Evolutionary conservation across 345 rosid genomes (phyloP).

Genomic region (Euphorbia lathyris): DNA sequence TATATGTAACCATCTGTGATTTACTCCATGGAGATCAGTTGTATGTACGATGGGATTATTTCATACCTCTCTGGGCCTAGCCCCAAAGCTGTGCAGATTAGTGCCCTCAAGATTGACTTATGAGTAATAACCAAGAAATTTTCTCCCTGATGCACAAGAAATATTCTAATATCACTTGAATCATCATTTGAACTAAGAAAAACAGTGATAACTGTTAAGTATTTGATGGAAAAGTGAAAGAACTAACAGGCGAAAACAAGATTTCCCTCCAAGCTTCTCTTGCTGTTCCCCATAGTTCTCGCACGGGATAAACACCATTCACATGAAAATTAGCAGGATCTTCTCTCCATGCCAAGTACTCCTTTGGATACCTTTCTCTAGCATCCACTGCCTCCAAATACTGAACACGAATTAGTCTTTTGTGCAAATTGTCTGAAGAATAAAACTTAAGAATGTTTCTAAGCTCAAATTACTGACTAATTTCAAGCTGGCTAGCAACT

Average conservation of each 20-base stretch:
- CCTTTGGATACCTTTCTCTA: conserved; percentile 46
- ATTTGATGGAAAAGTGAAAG: not conserved
- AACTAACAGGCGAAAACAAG: conserved; percentile 46
- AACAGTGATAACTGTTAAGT: not conserved
- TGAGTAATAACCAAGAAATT: conserved; percentile 54
- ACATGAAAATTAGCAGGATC: conserved; percentile 54
- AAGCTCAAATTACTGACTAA: conserved; percentile 3
- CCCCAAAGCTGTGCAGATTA: conserved; percentile 69
- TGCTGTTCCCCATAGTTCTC: conserved; percentile 52
- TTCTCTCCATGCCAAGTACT: conserved; percentile 56
- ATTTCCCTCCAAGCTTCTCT: conserved; percentile 69
- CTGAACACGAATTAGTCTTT: conserved; percentile 48
- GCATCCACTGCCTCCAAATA: conserved; percentile 74
- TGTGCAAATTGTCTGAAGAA: conserved; percentile 9
- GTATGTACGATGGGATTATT: not conserved
- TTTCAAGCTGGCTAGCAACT: not conserved
- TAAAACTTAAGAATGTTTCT: not conserved
- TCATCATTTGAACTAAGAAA: not conserved
- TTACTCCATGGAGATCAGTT: not conserved
- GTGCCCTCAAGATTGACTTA: conserved; percentile 59
- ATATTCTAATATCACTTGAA: conserved; percentile 18
- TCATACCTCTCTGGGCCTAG: conserved; percentile 52
- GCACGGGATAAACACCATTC: conserved; percentile 57
- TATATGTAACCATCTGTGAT: no score
- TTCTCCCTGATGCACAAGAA: conserved; percentile 40